Evolutionary conservation across 1,284 basidiomycete species (phyloP).

Genomic region (Cutaneotrichosporon cutaneum): DNA sequence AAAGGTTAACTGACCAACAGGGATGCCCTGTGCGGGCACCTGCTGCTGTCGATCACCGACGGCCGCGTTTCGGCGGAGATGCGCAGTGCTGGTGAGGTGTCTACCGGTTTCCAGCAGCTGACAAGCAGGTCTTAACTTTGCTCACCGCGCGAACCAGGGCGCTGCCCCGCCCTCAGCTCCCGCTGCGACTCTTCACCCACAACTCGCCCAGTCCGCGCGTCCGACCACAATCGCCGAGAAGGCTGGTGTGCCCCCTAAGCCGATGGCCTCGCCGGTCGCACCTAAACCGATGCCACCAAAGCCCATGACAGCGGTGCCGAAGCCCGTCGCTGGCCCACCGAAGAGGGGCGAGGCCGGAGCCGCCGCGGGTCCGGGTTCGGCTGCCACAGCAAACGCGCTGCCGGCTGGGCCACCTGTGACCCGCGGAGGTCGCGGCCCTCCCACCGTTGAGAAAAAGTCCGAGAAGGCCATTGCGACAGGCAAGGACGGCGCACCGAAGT

Average conservation of each 20-base stretch:
- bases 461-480: constrained; percentile 7
- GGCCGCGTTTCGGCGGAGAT: constrained; percentile 88
- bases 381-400: background rate
- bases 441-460: background rate
- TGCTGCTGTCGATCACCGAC: constrained; percentile 85
- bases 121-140: constrained; percentile 86
- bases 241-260: constrained; percentile 47
- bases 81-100: constrained; percentile 76
- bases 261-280: constrained; percentile 15
- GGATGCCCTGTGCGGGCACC: constrained; percentile 86
- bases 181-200: constrained; percentile 33
- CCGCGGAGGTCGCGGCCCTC: background rate
- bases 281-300: constrained; percentile 20
- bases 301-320: constrained; percentile 16
- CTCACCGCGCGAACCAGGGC: constrained; percentile 52
- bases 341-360: background rate
- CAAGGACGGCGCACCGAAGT: background rate
- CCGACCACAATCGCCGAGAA: background rate
- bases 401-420: background rate
- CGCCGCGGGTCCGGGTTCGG: background rate
- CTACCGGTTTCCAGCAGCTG: background rate
- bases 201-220: background rate
- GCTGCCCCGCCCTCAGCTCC: constrained; percentile 51
- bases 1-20: constrained; percentile 56
- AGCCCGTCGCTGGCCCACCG: background rate